Base-by-base conservation (phyloP, 352 stramenopile species). In the Phytophthora uliginosa region DNA sequence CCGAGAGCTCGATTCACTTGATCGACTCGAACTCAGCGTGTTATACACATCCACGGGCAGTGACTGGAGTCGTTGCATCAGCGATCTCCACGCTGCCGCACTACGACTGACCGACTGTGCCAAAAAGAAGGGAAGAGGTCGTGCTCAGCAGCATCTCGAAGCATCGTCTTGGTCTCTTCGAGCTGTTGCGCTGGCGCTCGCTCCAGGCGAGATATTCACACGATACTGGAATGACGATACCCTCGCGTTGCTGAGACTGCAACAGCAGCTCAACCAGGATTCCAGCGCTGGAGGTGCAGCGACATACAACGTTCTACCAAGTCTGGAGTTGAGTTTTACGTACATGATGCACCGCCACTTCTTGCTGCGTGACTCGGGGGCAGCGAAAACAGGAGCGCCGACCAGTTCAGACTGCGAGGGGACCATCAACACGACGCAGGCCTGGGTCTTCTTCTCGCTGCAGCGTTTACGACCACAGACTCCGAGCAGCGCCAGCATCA, bases 401-500 rank as follows among this genome's bases (percentile, higher is more conserved):
- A 79, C 72, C 1, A 85, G 91, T 18, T 67, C 73, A 0, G 86
- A 95, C 52, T 90, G 84, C 62, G 93, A 94, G 86, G 86, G 93
- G 63, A 86, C 91, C 61, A 88, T 95, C 76, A 95, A 95, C 74
- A 90, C 83, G 4, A 88, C 80, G 3, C 89, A 95, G 50, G 86
- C 87, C 28, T 95, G 84, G 89, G 90, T 68, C 9, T 95, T 93
- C 65, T 94, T 94, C 59, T 86, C 86, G 3, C 75, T 84, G 7
- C 63, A 58, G 7, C 67, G 72, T 9, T 65, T 79, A 55, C 58
- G 63, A 47, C 77, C 33, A 77, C 84, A 74, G 66, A 82, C 26
- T 75, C 78, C 63, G 7, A 66, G 36, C 18, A 22, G 48, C 38
- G 45, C 40, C 3, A 55, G 40, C 9, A 56, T 47, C 13, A 72